Percentiles rank a stretch among this genome's conserved stretches.
Conservation (phyloP, 257 asterid species). For the Capsicum pubescens region DNA sequence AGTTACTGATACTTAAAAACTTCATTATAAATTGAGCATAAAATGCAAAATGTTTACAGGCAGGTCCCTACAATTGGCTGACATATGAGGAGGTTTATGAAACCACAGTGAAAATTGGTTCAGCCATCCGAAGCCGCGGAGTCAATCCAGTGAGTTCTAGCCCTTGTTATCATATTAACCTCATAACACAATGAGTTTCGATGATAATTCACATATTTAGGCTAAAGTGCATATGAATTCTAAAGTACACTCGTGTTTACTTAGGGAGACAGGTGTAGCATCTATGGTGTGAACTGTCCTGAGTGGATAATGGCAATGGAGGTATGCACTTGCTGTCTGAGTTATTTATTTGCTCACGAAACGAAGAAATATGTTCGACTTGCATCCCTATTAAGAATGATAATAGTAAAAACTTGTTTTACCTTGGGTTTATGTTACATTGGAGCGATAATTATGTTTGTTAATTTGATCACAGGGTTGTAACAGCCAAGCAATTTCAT, state of each 20-base stretch:
- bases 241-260: not conserved
- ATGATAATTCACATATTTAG: not conserved
- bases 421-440: not conserved
- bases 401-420: not conserved
- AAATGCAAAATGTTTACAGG: constrained; percentile 47
- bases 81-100: constrained; percentile 65
- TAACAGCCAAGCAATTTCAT: constrained; percentile 73
- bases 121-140: constrained; percentile 77
- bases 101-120: constrained; percentile 61
- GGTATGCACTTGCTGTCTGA: constrained; percentile 42
- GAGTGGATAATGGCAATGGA: constrained; percentile 96
- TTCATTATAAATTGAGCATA: not conserved
- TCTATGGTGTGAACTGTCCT: constrained; percentile 82
- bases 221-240: not conserved
- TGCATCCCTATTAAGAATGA: not conserved
- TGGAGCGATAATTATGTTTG: constrained; percentile 13
- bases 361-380: not conserved
- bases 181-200: not conserved
- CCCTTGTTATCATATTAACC: not conserved
- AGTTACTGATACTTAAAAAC: not conserved
- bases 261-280: constrained; percentile 89
- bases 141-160: constrained; percentile 64
- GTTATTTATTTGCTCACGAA: not conserved
- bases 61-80: constrained; percentile 69
- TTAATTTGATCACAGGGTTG: constrained; percentile 68